Base-by-base conservation (phyloP, 208 protist species). In the Trypanosoma conorhini region DNA sequence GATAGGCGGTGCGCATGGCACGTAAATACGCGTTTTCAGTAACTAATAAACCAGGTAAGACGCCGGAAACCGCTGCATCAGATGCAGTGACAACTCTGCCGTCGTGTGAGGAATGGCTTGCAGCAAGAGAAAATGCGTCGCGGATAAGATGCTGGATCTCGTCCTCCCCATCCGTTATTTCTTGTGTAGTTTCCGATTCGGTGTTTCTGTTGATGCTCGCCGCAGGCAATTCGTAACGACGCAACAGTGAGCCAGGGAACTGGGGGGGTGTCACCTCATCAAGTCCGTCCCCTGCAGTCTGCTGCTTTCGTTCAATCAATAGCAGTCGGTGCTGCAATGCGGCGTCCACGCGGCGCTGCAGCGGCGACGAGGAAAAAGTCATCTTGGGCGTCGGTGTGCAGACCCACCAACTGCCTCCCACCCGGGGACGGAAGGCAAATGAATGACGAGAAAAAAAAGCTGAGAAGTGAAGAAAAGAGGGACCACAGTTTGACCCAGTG, bases 1-100 rank as follows among this genome's bases (percentile, higher is more conserved):
- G 5, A 38, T 72, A 72, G 3, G 67, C 67, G 13, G 19, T 65
- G 4, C 24, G 24, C 67, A 72, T 72, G 19, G 67, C 67, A 42
- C 33, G 1, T 31, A 64, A 33, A 55, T 72, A 72, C 15, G 31
- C 48, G 38, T 72, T 72, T 17, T 50, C 59, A 61, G 3, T 33
- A 51, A 15, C n/a, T 48, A 12, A 33, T 56, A 24, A n/a, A 56
- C 10, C 21, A 0, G 12, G 0, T 28, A 22, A 8, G 12, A 19
- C 28, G 17, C n/a, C 51, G 24, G 51, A 56, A 56, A n/a, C 12
- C 21, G 24, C 5, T 31, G 24, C 51, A 10, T 1, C 9, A 19
- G 15, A 46, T 56, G 51, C 24, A 26, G 51, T 24, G 22, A 2
- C 10, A 1, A 51, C n/a, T 28, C 51, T 44, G 13, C 28, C 56